These are phyloP conservation scores for Barbatosphaeria neglecta DNA, from an alignment of 495 filamentous ascomycete species.

Conservation along the genomic window DNA sequence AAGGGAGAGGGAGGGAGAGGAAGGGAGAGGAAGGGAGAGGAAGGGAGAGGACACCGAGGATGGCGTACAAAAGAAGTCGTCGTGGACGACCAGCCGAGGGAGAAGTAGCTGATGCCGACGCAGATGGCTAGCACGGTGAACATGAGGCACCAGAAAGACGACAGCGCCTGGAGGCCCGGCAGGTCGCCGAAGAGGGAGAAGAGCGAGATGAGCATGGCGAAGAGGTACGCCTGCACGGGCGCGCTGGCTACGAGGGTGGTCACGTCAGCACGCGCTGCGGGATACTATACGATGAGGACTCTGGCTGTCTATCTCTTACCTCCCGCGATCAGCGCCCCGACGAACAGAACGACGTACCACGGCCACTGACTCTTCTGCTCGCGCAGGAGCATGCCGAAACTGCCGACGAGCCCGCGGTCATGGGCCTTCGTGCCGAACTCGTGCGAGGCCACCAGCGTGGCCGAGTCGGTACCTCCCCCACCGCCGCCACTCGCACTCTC, in stretches of 20 bases:
- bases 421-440: constrained; percentile 7
- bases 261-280: constrained; percentile 8
- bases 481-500: constrained; percentile 8
- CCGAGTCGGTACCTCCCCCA: not conserved
- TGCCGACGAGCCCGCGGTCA: constrained; percentile 27
- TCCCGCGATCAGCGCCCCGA: constrained; percentile 39
- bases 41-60: not conserved
- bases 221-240: constrained; percentile 38
- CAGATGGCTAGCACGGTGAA: constrained; percentile 48
- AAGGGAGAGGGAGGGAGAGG: too few species aligned
- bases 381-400: constrained; percentile 28
- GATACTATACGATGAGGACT: not conserved
- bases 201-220: constrained; percentile 35
- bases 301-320: constrained; percentile 18
- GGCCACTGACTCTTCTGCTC: constrained; percentile 37
- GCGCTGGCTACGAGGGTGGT: constrained; percentile 19
- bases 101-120: constrained; percentile 38
- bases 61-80: constrained; percentile 38
- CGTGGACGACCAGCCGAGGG: constrained; percentile 41
- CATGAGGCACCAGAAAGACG: constrained; percentile 55
- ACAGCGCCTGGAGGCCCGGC: constrained; percentile 19
- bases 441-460: constrained; percentile 1
- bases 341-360: constrained; percentile 33
- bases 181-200: constrained; percentile 30
- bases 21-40: too few species aligned